Base-by-base conservation (phyloP, 2,329 filamentous ascomycete species). In the Triangularia verruculosa region DNA sequence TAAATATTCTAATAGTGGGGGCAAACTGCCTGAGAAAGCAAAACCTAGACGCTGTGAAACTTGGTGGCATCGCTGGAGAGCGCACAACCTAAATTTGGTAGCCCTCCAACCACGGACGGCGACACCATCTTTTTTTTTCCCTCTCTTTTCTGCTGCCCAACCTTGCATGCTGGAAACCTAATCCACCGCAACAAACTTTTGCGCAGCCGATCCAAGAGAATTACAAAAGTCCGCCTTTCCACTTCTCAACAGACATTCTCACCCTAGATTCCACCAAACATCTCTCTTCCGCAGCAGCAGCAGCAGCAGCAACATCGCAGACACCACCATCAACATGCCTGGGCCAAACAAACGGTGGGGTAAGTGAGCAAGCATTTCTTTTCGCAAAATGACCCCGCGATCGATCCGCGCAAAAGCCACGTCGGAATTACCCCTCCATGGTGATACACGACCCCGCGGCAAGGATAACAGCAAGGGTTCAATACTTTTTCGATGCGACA, bases 321-420 rank as follows among this genome's bases (percentile, higher is more conserved):
- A 22, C 61, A 34, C 59, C 61, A 34, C 59, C 24, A 34, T 51
- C 60, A 75, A 52, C 39, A 78, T 78, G 76, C 70, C 77, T 69
- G 70, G 67, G 24, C 66, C 74, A 51, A 68, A 39, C 15, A 76
- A 78, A 69, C 70, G 74, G 75, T 78, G 77, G 77, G 76, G 77
- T 78, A 74, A 74, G 77, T 77, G 28, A 52, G 62, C 61, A 52
- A 67, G 63, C 56, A 59, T 61, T 67, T 64, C 58, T 64, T 59
- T 65, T 47, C 57, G 61, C 63, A 43, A n/a, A 30, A 30, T 56
- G 55, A 65, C 70, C 67, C 68, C 69, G 66, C 68, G 55, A 59
- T 66, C 27, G 51, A 59, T 66, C 24, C 30, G 51, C 20, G 66
- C n/a, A 68, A 67, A 62, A 53, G 61, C 65, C 66, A 64, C 66